Conservation (phyloP, 2,329 filamentous ascomycete genomes). For the Claviceps sp. region DNA sequence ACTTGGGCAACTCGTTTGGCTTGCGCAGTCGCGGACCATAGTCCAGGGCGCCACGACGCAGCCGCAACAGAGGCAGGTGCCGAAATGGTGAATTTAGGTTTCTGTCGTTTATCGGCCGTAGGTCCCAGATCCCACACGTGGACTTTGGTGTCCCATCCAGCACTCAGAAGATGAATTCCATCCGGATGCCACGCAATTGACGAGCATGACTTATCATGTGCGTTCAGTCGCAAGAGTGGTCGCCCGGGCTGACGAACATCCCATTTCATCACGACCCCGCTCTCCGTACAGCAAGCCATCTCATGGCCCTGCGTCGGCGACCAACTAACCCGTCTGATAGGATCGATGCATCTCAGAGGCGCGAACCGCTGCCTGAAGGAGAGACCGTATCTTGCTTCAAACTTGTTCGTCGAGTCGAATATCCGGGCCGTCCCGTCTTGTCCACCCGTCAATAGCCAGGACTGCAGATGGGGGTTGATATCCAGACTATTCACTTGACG, state of each 20-base stretch:
- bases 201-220: conserved; percentile 45
- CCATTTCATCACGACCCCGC: conserved; percentile 50
- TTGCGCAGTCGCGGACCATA: conserved; percentile 51
- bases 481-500: conserved; percentile 51
- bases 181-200: conserved; percentile 56
- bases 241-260: conserved; percentile 41
- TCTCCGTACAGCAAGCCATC: conserved; percentile 52
- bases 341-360: conserved; percentile 24
- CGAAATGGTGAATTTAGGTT: conserved; percentile 47
- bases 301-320: conserved; percentile 46
- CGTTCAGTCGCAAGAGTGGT: conserved; percentile 45
- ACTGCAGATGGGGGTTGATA: conserved; percentile 45
- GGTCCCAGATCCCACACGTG: conserved; percentile 53
- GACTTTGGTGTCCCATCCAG: conserved; percentile 46
- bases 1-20: conserved; percentile 47
- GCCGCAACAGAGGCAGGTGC: conserved; percentile 46
- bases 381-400: conserved; percentile 33
- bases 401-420: conserved; percentile 40
- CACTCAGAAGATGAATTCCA: conserved; percentile 51
- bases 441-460: conserved; percentile 46
- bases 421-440: conserved; percentile 50
- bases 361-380: conserved; percentile 35
- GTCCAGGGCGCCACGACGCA: conserved; percentile 49
- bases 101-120: conserved; percentile 48
- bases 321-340: conserved; percentile 51